Conservation (phyloP, 306 rosid genomes). For the Citrullus colocynthis region DNA sequence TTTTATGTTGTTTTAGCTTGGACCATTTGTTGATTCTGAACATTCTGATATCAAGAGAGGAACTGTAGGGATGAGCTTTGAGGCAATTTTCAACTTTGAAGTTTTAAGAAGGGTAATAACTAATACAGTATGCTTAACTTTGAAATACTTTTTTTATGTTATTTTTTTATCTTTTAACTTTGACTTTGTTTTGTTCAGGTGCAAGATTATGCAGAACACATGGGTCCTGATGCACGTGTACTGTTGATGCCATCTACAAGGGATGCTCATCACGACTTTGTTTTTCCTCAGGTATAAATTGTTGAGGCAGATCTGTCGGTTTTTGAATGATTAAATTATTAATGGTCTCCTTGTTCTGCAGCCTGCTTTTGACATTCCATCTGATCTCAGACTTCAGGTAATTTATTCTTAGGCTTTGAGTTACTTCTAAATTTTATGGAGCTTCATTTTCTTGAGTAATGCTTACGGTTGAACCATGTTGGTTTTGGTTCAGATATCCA, state of each 20-base stretch:
- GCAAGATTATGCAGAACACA: constrained; percentile 53
- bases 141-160: neutral
- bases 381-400: constrained; percentile 65
- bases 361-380: constrained; percentile 67
- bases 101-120: constrained; percentile 58
- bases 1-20: constrained; percentile 42
- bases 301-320: constrained; percentile 2
- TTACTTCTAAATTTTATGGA: neutral
- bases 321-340: neutral
- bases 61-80: constrained; percentile 51
- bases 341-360: constrained; percentile 22
- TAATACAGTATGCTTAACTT: neutral
- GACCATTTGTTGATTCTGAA: constrained; percentile 87
- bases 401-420: neutral
- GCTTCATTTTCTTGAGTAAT: neutral
- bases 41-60: constrained; percentile 83
- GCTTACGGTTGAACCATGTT: constrained; percentile 8
- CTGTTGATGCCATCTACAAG: constrained; percentile 76
- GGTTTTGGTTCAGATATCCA: constrained; percentile 40
- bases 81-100: constrained; percentile 59
- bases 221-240: constrained; percentile 56
- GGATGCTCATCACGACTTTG: constrained; percentile 79
- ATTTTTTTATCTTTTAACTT: constrained; percentile 1
- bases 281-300: constrained; percentile 77
- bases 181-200: constrained; percentile 30